Conservation (phyloP, 1,284 basidiomycete species). For the Puccinia polysora region DNA sequence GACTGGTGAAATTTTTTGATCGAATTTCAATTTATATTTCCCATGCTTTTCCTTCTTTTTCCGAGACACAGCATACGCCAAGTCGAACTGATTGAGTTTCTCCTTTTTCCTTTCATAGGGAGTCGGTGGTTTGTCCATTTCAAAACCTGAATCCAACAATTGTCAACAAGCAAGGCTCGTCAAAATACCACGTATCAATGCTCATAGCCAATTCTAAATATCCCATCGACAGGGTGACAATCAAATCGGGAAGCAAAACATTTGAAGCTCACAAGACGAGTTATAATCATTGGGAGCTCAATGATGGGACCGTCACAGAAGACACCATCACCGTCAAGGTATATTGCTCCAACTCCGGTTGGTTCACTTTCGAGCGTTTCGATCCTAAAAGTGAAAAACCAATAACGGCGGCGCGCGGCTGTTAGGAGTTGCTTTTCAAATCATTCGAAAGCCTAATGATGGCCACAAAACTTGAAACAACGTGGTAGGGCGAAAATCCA, state of each 20-base stretch:
- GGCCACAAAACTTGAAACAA: too few relatives aligned
- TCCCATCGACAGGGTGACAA: slow-evolving; percentile 5
- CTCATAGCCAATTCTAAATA: neutral
- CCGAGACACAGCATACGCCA: too few relatives aligned
- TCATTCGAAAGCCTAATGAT: too few relatives aligned
- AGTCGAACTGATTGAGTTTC: too few relatives aligned
- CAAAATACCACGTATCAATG: slow-evolving; percentile 5
- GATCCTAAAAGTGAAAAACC: neutral
- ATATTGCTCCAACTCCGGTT: neutral
- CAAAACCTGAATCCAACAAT: neutral
- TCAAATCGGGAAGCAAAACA: neutral
- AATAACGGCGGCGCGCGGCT: neutral
- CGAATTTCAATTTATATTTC: too few relatives aligned
- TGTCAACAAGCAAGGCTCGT: neutral
- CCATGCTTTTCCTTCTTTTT: neutral
- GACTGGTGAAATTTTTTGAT: neutral
- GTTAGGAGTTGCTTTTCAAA: too few relatives aligned
- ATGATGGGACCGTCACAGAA: neutral
- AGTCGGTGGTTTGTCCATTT: slow-evolving; percentile 1
- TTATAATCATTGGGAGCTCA: slow-evolving; percentile 20
- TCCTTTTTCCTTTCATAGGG: neutral
- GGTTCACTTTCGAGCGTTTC: neutral
- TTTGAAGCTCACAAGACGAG: neutral
- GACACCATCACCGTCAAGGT: neutral
- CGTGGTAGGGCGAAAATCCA: too few relatives aligned